Evolutionary conservation across 352 stramenopile species (phyloP).

Genomic region (Lagenidium giganteum): DNA sequence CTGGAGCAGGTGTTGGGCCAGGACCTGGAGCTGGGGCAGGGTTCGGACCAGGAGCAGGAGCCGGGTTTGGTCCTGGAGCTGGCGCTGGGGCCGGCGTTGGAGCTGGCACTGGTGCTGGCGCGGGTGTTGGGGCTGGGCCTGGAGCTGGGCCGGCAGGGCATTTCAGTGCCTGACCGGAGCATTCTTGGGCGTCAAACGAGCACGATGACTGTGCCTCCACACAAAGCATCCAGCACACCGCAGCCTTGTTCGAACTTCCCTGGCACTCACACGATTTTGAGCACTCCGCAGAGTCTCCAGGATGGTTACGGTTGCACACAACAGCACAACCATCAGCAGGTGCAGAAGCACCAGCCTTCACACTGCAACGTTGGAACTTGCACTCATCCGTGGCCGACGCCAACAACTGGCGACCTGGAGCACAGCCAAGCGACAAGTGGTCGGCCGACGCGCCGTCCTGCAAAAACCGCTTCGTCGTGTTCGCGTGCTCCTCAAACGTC

Average conservation of each 20-base stretch:
- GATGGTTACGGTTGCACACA: conserved; percentile 38
- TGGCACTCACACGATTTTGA: conserved; percentile 21
- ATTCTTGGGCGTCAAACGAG: conserved; percentile 25
- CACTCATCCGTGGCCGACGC: conserved; percentile 33
- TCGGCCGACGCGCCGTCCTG: conserved; percentile 19
- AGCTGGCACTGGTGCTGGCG: conserved; percentile 1
- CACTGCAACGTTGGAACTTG: conserved; percentile 21
- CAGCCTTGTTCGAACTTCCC: conserved; percentile 17
- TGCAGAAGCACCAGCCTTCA: conserved; percentile 17
- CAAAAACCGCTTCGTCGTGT: conserved; percentile 29
- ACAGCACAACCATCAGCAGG: conserved; percentile 22
- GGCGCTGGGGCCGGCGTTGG: conserved; percentile 2
- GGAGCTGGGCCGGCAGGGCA: conserved; percentile 21
- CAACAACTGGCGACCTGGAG: conserved; percentile 27
- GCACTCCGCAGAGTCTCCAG: conserved; percentile 24
- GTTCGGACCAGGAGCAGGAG: neutral
- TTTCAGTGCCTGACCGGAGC: conserved; percentile 25
- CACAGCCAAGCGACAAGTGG: conserved; percentile 28
- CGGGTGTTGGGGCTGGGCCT: conserved; percentile 15
- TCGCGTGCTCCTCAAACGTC: conserved; percentile 36
- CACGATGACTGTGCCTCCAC: conserved; percentile 21
- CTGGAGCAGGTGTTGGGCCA: too few relatives aligned
- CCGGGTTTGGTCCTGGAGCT: neutral
- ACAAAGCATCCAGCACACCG: conserved; percentile 53
- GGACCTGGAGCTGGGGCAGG: neutral